Conservation (phyloP, 305 asterid species). For the Fraxinus angustifolia region DNA sequence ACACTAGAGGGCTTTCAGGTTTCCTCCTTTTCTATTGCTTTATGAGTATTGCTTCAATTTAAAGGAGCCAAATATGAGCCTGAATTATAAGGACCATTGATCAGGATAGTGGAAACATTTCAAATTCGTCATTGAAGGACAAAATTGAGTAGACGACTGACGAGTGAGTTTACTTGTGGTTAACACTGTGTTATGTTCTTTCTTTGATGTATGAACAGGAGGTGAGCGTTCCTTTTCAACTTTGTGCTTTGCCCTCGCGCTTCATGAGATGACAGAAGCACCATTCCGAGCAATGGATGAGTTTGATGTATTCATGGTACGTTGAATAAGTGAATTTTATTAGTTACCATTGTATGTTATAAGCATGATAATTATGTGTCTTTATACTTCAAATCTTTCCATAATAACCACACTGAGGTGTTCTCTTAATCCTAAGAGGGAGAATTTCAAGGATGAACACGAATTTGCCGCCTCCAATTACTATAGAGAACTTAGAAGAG, state of each 20-base stretch:
- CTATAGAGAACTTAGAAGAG: neutral
- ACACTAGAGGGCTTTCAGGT: slow-evolving; percentile 99
- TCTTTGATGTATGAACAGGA: slow-evolving; percentile 45
- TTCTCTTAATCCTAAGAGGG: neutral
- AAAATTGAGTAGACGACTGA: neutral
- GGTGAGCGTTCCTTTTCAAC: slow-evolving; percentile 98
- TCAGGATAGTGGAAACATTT: neutral
- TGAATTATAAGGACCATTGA: neutral
- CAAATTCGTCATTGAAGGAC: neutral
- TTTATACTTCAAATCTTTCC: neutral
- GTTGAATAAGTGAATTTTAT: slow-evolving; percentile 16
- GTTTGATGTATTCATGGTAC: slow-evolving; percentile 93
- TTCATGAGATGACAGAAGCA: slow-evolving; percentile 97
- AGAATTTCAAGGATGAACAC: neutral
- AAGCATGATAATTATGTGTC: neutral
- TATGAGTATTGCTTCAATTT: neutral
- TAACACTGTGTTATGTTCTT: neutral
- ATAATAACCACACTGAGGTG: neutral
- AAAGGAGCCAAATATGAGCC: neutral
- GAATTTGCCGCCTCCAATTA: neutral
- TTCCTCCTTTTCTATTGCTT: slow-evolving; percentile 25
- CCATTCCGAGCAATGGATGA: slow-evolving; percentile 99
- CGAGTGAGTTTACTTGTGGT: neutral
- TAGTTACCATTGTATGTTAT: neutral
- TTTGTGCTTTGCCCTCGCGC: slow-evolving; percentile 90